Conservation (phyloP, 1,284 basidiomycete genomes). For the Pholiota adiposa region DNA sequence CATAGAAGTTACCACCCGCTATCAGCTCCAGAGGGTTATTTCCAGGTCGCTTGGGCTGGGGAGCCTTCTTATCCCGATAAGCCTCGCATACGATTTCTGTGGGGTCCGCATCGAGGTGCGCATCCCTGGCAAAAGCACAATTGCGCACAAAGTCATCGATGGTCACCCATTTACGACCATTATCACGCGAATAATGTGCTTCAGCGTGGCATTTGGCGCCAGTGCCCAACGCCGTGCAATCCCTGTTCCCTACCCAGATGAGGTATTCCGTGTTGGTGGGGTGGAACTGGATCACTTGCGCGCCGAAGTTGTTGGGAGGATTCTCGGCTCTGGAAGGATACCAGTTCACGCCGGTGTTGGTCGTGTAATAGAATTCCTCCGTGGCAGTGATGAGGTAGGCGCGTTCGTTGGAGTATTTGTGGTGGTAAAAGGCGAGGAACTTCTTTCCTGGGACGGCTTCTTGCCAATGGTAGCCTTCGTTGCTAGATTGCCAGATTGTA, state of each 20-base stretch:
- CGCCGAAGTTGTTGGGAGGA: constrained; percentile 81
- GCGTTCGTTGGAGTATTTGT: constrained; percentile 78
- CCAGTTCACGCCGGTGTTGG: constrained; percentile 83
- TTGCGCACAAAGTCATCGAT: constrained; percentile 89
- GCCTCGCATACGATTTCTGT: constrained; percentile 93
- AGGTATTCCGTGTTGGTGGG: constrained; percentile 79
- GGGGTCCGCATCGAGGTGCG: constrained; percentile 78
- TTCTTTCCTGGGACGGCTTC: constrained; percentile 62
- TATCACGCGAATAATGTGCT: constrained; percentile 75
- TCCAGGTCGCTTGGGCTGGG: constrained; percentile 76
- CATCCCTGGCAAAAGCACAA: constrained; percentile 92
- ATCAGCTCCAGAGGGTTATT: constrained; percentile 82
- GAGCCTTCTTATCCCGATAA: constrained; percentile 82
- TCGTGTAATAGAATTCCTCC: constrained; percentile 78
- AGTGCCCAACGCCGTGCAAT: constrained; percentile 52
- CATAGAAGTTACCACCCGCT: constrained; percentile 79
- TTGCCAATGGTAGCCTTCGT: constrained; percentile 93
- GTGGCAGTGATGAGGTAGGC: constrained; percentile 88
- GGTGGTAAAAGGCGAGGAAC: constrained; percentile 88
- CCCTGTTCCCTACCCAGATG: constrained; percentile 86
- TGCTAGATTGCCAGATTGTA: constrained; percentile 90
- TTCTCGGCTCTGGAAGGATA: constrained; percentile 39
- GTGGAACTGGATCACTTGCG: constrained; percentile 87
- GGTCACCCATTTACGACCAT: constrained; percentile 79
- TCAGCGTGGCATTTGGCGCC: constrained; percentile 67